Conservation (phyloP, 2,329 filamentous ascomycete genomes). For the Arachnomyces sp. region DNA sequence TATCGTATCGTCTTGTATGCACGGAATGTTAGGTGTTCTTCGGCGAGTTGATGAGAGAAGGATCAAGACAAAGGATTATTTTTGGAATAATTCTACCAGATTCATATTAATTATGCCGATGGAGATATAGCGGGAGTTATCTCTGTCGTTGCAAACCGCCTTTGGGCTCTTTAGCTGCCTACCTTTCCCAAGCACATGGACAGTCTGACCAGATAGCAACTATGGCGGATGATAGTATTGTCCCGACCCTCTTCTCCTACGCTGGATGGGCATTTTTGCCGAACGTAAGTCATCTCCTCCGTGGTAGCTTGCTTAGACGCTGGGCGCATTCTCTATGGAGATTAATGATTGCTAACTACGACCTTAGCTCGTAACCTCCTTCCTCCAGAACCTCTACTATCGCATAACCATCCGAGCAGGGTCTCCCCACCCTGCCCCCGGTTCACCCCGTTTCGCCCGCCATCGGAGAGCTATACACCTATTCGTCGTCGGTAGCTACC, state of each 20-base stretch:
- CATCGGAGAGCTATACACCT: conserved; percentile 80
- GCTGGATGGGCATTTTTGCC: conserved; percentile 56
- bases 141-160: neutral
- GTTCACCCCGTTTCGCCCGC: conserved; percentile 57
- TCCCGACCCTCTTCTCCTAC: conserved; percentile 45
- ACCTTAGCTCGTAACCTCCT: conserved; percentile 63
- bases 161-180: neutral
- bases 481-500: conserved; percentile 72
- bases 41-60: no score
- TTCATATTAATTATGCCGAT: neutral
- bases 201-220: neutral
- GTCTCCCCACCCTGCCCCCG: conserved; percentile 61
- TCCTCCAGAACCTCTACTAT: conserved; percentile 76
- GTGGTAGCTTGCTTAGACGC: neutral
- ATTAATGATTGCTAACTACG: conserved; percentile 2
- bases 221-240: conserved; percentile 24
- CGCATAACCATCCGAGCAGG: conserved; percentile 81
- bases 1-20: no score
- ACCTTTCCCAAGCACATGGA: neutral
- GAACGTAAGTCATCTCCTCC: conserved; percentile 38
- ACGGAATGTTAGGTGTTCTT: no score
- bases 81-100: neutral
- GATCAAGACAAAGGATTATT: neutral
- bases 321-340: no score
- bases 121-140: neutral